Conservation (phyloP, 2,329 filamentous ascomycete species). For the Simplicillium sp. region DNA sequence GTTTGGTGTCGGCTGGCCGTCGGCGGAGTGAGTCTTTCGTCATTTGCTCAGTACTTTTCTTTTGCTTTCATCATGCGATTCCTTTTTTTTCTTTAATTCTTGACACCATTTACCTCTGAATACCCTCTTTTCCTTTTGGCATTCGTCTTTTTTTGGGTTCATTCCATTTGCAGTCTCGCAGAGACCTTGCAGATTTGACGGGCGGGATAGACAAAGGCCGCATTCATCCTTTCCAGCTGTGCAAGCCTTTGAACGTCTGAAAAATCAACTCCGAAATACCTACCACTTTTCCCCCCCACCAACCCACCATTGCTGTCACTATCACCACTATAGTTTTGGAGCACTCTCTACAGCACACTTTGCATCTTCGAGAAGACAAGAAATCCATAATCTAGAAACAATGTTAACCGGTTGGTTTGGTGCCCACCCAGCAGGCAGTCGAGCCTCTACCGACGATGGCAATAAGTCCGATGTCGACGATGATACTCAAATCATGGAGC, state of each 20-base stretch:
- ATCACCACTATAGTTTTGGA: not conserved
- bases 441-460: slow-evolving; percentile 43
- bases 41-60: not conserved
- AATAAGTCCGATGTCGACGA: slow-evolving; percentile 40
- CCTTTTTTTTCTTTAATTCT: not conserved
- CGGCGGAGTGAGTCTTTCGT: not conserved
- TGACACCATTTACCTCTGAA: not conserved
- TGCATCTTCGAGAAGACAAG: slow-evolving; percentile 1
- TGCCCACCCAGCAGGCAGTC: slow-evolving; percentile 29
- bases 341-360: slow-evolving; percentile 2
- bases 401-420: slow-evolving; percentile 34
- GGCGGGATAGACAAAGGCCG: too few species aligned
- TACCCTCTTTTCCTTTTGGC: too few species aligned
- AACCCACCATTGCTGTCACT: too few species aligned
- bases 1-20: not conserved
- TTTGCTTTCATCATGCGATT: not conserved
- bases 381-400: not conserved
- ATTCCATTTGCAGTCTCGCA: too few species aligned
- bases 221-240: too few species aligned
- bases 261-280: too few species aligned
- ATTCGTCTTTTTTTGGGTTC: too few species aligned
- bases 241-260: too few species aligned
- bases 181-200: too few species aligned
- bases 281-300: too few species aligned
- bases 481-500: slow-evolving; percentile 76